Base-by-base conservation (phyloP, 176 grass and related monocot genomes). In the Triticum timopheevii region DNA sequence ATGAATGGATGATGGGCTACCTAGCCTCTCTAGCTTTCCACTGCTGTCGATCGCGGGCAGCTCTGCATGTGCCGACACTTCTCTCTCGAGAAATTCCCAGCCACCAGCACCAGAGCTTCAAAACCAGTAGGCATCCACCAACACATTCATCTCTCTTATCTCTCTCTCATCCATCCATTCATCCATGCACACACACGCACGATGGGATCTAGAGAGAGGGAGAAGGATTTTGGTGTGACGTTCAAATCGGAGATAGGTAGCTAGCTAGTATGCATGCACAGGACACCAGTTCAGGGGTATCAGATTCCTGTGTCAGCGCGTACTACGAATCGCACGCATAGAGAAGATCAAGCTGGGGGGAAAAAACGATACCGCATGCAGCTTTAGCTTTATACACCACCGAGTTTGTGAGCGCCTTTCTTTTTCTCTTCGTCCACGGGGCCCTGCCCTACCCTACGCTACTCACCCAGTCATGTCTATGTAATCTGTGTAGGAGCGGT, bases 231-330 rank as follows among this genome's bases (percentile, higher is more conserved):
- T 19, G 73, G 61, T 56, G 50, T 34, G 65, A 86, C 77, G 75
- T 86, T 72, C 65, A 86, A 80, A 66, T 83, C 65, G 58, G 33
- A 78, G 73, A 74, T 74, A 3, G 40, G 69, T 38, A 72, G 69
- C 28, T 69, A 72, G 69, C 28, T 69, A 69, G 31, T 36, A 42
- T 8, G 23, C 69, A 61, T 63, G 86, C 35, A 74, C 34, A 83
- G 81, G 84, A 80, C 79, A 77, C 68, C 77, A 77, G 82, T 86
- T 85, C 86, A 66, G 82, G 90, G 90, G 90, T 71, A 91, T 91
- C 90, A 88, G 90, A 91, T 91, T 91, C 90, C 90, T 91, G 82
- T 85, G 86, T 88, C 90, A 88, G 90, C 62, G 76, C 80, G 86
- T 88, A 82, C 82, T 85, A 76, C 71, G 80, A 91, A 91, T 91